These are phyloP conservation scores for Pseudopithomyces chartarum DNA, from an alignment of 2,329 filamentous ascomycete genomes.

Conservation along the genomic window DNA sequence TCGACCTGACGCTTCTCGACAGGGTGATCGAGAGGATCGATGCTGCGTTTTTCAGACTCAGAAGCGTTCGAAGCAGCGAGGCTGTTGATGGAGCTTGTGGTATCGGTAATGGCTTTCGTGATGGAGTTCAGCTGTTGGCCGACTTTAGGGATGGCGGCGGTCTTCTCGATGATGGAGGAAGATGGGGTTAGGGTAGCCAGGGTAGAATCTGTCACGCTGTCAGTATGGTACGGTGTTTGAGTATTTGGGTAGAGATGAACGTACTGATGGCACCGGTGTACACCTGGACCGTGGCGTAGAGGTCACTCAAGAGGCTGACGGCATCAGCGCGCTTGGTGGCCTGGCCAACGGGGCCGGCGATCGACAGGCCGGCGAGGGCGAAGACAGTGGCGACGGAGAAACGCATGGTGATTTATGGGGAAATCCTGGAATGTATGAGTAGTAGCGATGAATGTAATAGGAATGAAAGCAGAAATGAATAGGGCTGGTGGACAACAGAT, in stretches of 20 bases:
- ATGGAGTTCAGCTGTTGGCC: slow-evolving; percentile 21
- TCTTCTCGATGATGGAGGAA: slow-evolving; percentile 21
- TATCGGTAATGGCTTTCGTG: slow-evolving; percentile 15
- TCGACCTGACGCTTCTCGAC: neutral
- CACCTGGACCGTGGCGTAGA: slow-evolving; percentile 23
- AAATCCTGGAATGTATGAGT: neutral
- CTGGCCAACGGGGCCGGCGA: neutral
- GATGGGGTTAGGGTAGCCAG: slow-evolving; percentile 21
- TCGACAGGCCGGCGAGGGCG: neutral
- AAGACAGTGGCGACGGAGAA: neutral
- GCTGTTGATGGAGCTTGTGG: slow-evolving; percentile 14
- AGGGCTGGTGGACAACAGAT: too few species aligned
- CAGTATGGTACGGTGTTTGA: too few species aligned
- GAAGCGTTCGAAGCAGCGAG: slow-evolving; percentile 13
- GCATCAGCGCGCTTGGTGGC: slow-evolving; percentile 14
- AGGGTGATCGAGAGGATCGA: too few species aligned
- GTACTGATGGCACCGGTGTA: slow-evolving; percentile 10
- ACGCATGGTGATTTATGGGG: neutral
- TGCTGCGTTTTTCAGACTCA: neutral
- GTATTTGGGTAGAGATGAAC: too few species aligned
- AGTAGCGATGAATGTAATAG: too few species aligned
- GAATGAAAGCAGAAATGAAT: too few species aligned
- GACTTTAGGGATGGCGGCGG: slow-evolving; percentile 21
- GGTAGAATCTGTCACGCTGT: slow-evolving; percentile 13
- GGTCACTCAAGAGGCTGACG: slow-evolving; percentile 19